These are phyloP conservation scores for Pulveroboletus ravenelii DNA, from an alignment of 768 basidiomycete species.

Conservation along the genomic window DNA sequence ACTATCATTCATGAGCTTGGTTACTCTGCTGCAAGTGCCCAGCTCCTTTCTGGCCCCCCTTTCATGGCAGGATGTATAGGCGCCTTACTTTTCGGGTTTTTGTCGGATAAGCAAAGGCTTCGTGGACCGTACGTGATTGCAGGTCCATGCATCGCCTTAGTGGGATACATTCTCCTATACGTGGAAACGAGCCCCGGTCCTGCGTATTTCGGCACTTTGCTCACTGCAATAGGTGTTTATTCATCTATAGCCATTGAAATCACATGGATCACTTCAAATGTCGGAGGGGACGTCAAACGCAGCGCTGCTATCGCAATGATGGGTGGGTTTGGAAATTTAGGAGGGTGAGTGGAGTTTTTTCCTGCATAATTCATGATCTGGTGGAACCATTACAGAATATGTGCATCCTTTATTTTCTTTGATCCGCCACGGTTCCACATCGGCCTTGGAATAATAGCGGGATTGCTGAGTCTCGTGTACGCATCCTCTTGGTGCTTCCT, in stretches of 20 bases:
- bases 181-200: constrained; percentile 15
- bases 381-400: constrained; percentile 27
- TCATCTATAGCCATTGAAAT: constrained; percentile 41
- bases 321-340: constrained; percentile 51
- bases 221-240: constrained; percentile 47
- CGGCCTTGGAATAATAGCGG: constrained; percentile 30
- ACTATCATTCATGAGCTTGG: constrained; percentile 39
- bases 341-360: constrained; percentile 37
- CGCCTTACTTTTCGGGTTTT: constrained; percentile 35
- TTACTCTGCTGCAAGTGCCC: constrained; percentile 44
- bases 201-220: constrained; percentile 41
- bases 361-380: background rate
- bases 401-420: constrained; percentile 38
- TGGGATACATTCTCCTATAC: constrained; percentile 48
- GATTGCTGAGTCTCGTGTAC: constrained; percentile 23
- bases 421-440: constrained; percentile 34
- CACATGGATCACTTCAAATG: constrained; percentile 51
- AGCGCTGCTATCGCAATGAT: constrained; percentile 48
- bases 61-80: constrained; percentile 39
- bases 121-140: constrained; percentile 47
- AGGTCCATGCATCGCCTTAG: constrained; percentile 35
- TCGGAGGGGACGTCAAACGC: constrained; percentile 50
- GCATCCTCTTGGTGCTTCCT: constrained; percentile 7
- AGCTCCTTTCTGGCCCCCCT: constrained; percentile 45
- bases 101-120: constrained; percentile 38